phyloP scores from a whole-genome alignment of 2,329 filamentous ascomycete genomes.

The Talaromyces sp. region DNA sequence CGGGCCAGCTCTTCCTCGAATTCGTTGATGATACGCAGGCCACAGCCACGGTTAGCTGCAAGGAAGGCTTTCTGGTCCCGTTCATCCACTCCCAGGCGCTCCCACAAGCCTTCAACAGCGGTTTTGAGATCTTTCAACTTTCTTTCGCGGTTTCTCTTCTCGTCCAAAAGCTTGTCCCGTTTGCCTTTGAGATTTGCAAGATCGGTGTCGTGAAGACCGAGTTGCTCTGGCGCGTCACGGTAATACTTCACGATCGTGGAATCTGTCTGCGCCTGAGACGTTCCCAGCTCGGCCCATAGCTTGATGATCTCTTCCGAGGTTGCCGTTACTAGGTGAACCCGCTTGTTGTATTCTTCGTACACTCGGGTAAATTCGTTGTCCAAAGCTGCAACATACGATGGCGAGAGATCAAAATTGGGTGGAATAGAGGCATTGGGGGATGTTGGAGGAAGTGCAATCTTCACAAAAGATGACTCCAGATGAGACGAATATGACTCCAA shows the following conservation, averaged over 20 bases:
- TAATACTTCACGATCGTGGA: constrained; percentile 81
- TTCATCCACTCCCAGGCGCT: constrained; percentile 78
- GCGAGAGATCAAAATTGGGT: constrained; percentile 86
- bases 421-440: constrained; percentile 70
- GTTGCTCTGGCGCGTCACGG: constrained; percentile 84
- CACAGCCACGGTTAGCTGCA: constrained; percentile 82
- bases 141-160: constrained; percentile 82
- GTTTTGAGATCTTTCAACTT: constrained; percentile 68
- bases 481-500: constrained; percentile 96
- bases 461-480: constrained; percentile 82
- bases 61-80: constrained; percentile 80
- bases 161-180: constrained; percentile 77
- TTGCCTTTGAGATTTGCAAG: constrained; percentile 65
- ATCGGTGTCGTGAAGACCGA: constrained; percentile 87
- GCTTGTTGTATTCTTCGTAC: constrained; percentile 91
- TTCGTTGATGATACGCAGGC: constrained; percentile 87
- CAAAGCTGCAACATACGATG: constrained; percentile 77
- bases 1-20: constrained; percentile 86
- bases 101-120: constrained; percentile 84
- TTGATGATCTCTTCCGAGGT: constrained; percentile 82
- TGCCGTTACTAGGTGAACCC: constrained; percentile 69
- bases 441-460: constrained; percentile 78
- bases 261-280: constrained; percentile 89
- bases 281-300: constrained; percentile 92
- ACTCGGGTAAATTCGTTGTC: constrained; percentile 90